phyloP scores from a whole-genome alignment of 768 basidiomycete genomes.

The Mycena polygramma region DNA sequence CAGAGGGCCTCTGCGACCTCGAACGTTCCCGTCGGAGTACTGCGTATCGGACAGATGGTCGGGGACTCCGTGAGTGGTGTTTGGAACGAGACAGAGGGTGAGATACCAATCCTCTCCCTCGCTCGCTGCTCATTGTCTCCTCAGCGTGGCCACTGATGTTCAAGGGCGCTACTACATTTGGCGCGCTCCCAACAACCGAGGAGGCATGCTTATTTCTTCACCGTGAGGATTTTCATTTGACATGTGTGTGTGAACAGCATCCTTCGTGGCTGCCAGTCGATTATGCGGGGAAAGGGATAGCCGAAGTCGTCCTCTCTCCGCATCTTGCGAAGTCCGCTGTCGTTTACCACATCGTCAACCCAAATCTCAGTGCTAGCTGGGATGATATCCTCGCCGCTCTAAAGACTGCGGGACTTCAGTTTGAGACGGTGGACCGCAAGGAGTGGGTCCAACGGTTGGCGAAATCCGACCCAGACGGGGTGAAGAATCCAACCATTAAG shows the following conservation, averaged over 20 bases:
- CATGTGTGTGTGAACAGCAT: constrained; percentile 38
- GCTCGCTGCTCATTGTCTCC: constrained; percentile 25
- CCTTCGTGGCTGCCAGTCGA: constrained; percentile 69
- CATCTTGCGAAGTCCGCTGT: constrained; percentile 31
- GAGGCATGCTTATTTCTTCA: constrained; percentile 42
- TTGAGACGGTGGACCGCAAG: constrained; percentile 50
- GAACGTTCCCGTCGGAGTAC: constrained; percentile 48
- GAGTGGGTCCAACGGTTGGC: constrained; percentile 55
- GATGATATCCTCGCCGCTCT: constrained; percentile 55
- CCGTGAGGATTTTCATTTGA: background rate
- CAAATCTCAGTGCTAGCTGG: constrained; percentile 51
- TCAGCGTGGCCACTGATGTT: constrained; percentile 56
- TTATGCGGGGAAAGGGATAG: constrained; percentile 60
- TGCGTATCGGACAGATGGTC: constrained; percentile 70
- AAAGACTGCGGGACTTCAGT: constrained; percentile 51
- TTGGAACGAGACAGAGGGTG: constrained; percentile 67
- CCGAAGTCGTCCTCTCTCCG: constrained; percentile 54
- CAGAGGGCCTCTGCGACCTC: constrained; percentile 53
- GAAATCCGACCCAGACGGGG: constrained; percentile 51
- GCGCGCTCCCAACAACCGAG: constrained; percentile 47
- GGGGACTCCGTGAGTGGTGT: constrained; percentile 62
- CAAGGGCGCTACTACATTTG: constrained; percentile 57
- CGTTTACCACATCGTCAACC: constrained; percentile 57
- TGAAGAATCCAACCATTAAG: constrained; percentile 58
- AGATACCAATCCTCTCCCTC: constrained; percentile 14